Base-by-base conservation (phyloP, 2,329 filamentous ascomycete genomes). In the Epicoccum nigrum region DNA sequence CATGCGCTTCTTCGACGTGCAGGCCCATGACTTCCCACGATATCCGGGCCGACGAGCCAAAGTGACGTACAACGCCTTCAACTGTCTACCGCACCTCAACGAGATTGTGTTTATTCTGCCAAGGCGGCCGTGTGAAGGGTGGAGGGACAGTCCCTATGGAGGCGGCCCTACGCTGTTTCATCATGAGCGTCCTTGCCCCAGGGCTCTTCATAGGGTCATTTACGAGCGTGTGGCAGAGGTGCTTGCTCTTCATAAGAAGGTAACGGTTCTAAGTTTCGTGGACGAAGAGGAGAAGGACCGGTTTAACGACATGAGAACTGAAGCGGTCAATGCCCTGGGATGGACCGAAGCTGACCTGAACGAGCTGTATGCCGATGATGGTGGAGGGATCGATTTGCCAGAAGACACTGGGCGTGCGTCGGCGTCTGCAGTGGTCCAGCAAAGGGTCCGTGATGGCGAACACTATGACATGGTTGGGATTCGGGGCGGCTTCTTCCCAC, bases 1-100 rank as follows among this genome's bases (percentile, higher is more conserved):
- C 15, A 48, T 70, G 12, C 59, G 62, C 27, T 72, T 72, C 55
- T 70, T 70, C 55, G 57, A 63, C 13, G 62, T 70, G 6, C 51
- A 47, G 1, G 31, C 16, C 1, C 56, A 56, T 1, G 53, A 49
- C 2, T 62, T 68, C 17, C 31, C 54, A 2, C 43, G 37, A 1
- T 54, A 54, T 15, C 35, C 41, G 20, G 38, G 27, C 1, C 2
- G 23, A 0, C 20, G 25, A 4, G 27, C n/a, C n/a, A n/a, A 23
- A 4, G 15, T 58, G 0, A 62, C 55, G 1, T 66, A 54, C 37
- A 51, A 63, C 3, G 40, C 65, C 2, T 59, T 70, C 17, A 55
- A 65, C 4, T 45, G 45, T 3, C 38, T 71, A 2, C 65, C 64
- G 1, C 4, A 45, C 19, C 50, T 72, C 6, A 62, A 62, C 5